phyloP scores from a whole-genome alignment of 352 stramenopile species.

The Pythium periplocum region DNA sequence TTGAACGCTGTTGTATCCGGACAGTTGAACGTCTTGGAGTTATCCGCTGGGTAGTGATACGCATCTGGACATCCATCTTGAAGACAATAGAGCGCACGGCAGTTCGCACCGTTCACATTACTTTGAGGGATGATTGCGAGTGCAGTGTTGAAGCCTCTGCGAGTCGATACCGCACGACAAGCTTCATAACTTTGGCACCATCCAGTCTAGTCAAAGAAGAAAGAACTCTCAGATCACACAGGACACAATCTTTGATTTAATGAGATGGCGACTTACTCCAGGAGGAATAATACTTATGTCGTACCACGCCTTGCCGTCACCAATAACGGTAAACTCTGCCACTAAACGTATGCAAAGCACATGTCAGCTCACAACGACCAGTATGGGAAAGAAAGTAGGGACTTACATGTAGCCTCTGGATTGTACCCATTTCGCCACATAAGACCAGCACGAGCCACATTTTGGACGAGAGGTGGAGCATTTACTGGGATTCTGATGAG shows the following conservation, averaged over 20 bases:
- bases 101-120: conserved; percentile 23
- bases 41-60: conserved; percentile 25
- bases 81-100: conserved; percentile 26
- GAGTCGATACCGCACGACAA: conserved; percentile 14
- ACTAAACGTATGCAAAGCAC: conserved; percentile 8
- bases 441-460: conserved; percentile 12
- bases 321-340: conserved; percentile 17
- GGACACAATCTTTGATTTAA: background rate
- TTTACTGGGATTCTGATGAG: conserved; percentile 15
- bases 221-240: background rate
- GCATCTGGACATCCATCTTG: conserved; percentile 18
- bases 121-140: conserved; percentile 24
- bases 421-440: conserved; percentile 30
- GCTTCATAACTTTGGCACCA: conserved; percentile 22
- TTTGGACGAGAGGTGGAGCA: conserved; percentile 6
- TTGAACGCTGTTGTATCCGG: conserved; percentile 25
- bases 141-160: conserved; percentile 36
- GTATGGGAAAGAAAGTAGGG: background rate
- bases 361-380: no score
- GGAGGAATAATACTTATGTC: conserved; percentile 26
- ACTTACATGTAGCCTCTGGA: conserved; percentile 26
- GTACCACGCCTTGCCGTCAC: conserved; percentile 24
- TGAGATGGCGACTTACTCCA: conserved; percentile 12
- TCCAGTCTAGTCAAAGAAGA: conserved; percentile 10
- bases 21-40: conserved; percentile 27